Base-by-base conservation (phyloP, 2,329 filamentous ascomycete genomes). In the Colletotrichum acutatum region DNA sequence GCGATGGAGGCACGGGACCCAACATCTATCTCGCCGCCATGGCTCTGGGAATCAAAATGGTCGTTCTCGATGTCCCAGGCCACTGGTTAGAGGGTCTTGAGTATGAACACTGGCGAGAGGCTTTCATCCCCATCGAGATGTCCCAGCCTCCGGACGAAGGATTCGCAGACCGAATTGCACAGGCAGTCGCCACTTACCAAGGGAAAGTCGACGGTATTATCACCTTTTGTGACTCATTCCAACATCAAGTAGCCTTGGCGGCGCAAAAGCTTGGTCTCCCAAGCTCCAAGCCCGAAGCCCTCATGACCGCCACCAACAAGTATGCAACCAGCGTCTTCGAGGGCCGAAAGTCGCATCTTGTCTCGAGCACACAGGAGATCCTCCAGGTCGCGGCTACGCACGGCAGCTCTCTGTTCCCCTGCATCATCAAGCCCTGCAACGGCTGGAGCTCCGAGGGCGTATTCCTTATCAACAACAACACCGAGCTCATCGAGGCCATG, bases 381-480 rank as follows among this genome's bases (percentile, higher is more conserved):
- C 42, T 46, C 16, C 42, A 46, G 42, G 42, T 46, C 37, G 42
- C 42, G 42, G 42, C 42, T 46, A 19, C 5, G 16, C 42, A 46
- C 8, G 42, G 42, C 16, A 46, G 19, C 42, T 46, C 42, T n/a
- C 54, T 19, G 54, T 81, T 74, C 62, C 82, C 82, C 2, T 60
- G 82, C 14, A 79, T 84, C 57, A 78, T 83, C n/a, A 84, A 84
- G 76, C 82, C 83, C 0, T 78, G 77, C 57, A 76, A 66, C 2
- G 82, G 82, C 16, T 80, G 80, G 77, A 75, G 68, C 37, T 79
- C 76, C 24, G 78, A 81, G 37, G 76, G 81, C 26, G 82, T 84
- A 11, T 74, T 75, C 26, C 80, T 77, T 62, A 80, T 80, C 5
- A 66, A 78, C 46, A 78, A 80, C 56, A 62, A 70, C 9, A 60